Conservation (phyloP, 2,329 filamentous ascomycete species). For the Polychaeton citri region DNA sequence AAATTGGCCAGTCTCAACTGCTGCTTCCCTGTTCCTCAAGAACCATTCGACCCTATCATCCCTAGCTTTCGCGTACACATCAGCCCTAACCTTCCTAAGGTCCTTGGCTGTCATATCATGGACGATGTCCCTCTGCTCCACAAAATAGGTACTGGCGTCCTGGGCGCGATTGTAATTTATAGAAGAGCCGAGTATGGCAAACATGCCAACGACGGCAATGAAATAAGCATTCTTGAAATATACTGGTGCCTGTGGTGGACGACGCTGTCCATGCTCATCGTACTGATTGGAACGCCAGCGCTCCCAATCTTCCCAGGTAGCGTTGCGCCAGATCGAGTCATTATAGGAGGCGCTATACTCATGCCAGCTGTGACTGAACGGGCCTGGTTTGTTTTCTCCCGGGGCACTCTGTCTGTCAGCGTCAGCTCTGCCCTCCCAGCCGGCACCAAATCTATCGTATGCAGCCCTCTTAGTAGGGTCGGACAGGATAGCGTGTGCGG, state of each 20-base stretch:
- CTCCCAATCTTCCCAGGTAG: slow-evolving; percentile 97
- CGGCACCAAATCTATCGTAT: slow-evolving; percentile 70
- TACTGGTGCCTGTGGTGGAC: slow-evolving; percentile 37
- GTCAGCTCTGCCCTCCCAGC: slow-evolving; percentile 51
- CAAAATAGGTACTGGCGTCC: slow-evolving; percentile 45
- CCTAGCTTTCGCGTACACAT: slow-evolving; percentile 31
- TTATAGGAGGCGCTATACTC: slow-evolving; percentile 14
- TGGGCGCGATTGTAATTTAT: slow-evolving; percentile 60
- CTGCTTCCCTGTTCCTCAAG: slow-evolving; percentile 55
- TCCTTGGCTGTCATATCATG: slow-evolving; percentile 54
- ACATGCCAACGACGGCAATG: slow-evolving; percentile 53
- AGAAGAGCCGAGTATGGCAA: slow-evolving; percentile 57
- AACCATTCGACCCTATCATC: slow-evolving; percentile 60
- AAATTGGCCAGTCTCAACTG: slow-evolving; percentile 13
- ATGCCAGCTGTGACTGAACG: slow-evolving; percentile 20
- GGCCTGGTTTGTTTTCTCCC: slow-evolving; percentile 14
- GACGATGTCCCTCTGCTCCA: slow-evolving; percentile 53
- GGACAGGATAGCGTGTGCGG: slow-evolving; percentile 78
- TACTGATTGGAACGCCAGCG: slow-evolving; percentile 44
- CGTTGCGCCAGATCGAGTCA: slow-evolving; percentile 52
- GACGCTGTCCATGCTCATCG: slow-evolving; percentile 23
- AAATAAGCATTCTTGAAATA: slow-evolving; percentile 74
- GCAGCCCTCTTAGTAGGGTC: slow-evolving; percentile 63
- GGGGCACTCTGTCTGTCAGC: slow-evolving; percentile 7
- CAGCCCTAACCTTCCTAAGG: slow-evolving; percentile 41